Evolutionary conservation across 2,329 filamentous ascomycete genomes (phyloP), one percentile per base, ranked within the genome.

Genomic region (Trichoderma sp.): DNA sequence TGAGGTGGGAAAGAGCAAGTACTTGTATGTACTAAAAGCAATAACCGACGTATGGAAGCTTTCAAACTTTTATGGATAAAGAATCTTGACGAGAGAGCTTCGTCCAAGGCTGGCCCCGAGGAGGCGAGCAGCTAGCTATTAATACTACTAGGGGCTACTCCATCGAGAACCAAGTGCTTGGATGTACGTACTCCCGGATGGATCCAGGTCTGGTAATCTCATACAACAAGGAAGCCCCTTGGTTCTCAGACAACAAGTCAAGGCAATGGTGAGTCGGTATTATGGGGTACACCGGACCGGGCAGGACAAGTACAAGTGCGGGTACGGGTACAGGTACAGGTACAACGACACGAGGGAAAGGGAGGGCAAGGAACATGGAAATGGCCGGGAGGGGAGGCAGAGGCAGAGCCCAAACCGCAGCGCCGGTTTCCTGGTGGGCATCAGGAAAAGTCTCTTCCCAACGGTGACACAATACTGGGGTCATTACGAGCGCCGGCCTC

Each of bases 391-490:
- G 53, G 75, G 63, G 71, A 63, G 50, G 16, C 41, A 45, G 41
- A n/a, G 16, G 16, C 56, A 56, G 68, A 71, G 75, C 66, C 63
- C 45, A 69, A 75, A 63, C 72, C 72, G 45, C 31, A 45, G 67
- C 74, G 67, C 74, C 67, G 74, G 74, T 75, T 75, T 65, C 45
- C 12, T 29, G 24, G 68, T 63, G 59, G n/a, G 68, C 27, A 33
- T 21, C 18, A 27, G 21, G 16, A 29, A 27, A 53, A 56, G 24
- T 59, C 27, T 31, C 21, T 50, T 60, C 71, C 53, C 71, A 74
- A 74, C 63, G 27, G 72, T 75, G 72, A 75, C 72, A 68, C 64
- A 68, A 75, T 68, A 53, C 72, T 69, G 72, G 59, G 72, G 72
- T 75, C 65, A 63, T 63, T 71, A 60, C 67, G 33, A 60, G 66